These are phyloP conservation scores for Cochlearia excelsa DNA, from an alignment of 345 rosid species.

Conservation along the genomic window DNA sequence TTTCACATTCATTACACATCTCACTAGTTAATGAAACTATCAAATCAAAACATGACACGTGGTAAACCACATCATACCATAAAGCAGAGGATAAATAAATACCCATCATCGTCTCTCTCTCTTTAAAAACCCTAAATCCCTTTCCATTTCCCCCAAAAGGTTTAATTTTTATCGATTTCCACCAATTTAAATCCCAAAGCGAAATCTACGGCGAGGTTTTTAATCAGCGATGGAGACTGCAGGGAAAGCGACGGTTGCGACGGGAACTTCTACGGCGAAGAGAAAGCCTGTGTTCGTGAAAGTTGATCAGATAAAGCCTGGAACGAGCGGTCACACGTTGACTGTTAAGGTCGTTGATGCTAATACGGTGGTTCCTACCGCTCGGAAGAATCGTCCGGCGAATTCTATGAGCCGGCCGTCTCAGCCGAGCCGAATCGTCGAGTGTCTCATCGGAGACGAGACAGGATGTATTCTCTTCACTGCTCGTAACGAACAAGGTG, in stretches of 20 bases:
- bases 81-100: slow-evolving; percentile 27
- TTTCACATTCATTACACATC: too few species aligned
- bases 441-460: slow-evolving; percentile 77
- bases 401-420: slow-evolving; percentile 46
- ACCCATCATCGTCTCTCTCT: slow-evolving; percentile 20
- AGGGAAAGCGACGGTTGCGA: slow-evolving; percentile 31
- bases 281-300: slow-evolving; percentile 64
- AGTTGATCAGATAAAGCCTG: slow-evolving; percentile 65
- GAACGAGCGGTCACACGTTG: slow-evolving; percentile 67
- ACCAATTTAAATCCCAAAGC: slow-evolving; percentile 18
- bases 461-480: slow-evolving; percentile 76
- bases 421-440: slow-evolving; percentile 62
- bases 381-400: slow-evolving; percentile 52
- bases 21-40: too few species aligned
- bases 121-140: slow-evolving; percentile 34
- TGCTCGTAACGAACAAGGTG: slow-evolving; percentile 86
- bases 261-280: slow-evolving; percentile 41
- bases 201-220: background rate
- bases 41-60: slow-evolving; percentile 15
- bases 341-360: slow-evolving; percentile 57
- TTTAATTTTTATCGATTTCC: slow-evolving; percentile 7
- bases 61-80: background rate
- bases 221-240: slow-evolving; percentile 29
- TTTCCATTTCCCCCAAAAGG: background rate
- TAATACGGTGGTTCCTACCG: slow-evolving; percentile 41